These are phyloP conservation scores for Solanum habrochaites DNA, from an alignment of 257 asterid genomes.

Conservation along the genomic window DNA sequence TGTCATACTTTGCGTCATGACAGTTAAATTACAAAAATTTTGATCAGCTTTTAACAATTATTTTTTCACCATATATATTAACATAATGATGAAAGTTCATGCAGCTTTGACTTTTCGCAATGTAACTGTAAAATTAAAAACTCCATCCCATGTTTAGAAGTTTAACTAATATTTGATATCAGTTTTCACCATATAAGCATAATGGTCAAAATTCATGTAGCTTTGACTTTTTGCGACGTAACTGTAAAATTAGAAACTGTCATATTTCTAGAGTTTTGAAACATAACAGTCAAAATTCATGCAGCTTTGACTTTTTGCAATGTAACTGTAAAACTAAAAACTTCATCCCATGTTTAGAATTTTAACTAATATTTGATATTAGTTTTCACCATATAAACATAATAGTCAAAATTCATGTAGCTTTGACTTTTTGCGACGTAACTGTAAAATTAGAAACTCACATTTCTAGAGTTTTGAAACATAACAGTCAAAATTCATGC, in stretches of 20 bases:
- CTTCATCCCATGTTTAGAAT: accelerated
- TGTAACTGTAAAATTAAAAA: too few relatives aligned
- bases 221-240: neutral
- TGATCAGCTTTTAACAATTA: too few relatives aligned
- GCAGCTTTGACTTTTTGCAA: too few relatives aligned
- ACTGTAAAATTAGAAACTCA: neutral
- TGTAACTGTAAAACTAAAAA: too few relatives aligned
- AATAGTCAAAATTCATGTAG: neutral
- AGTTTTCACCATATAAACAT: too few relatives aligned
- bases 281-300: neutral
- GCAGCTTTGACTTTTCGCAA: too few relatives aligned
- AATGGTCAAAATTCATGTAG: neutral
- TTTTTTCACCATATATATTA: too few relatives aligned
- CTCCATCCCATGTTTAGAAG: accelerated
- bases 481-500: neutral
- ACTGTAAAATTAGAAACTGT: neutral
- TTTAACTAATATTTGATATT: neutral
- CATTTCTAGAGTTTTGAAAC: too few relatives aligned
- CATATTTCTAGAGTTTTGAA: too few relatives aligned
- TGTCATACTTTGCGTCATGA: too few relatives aligned
- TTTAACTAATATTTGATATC: neutral
- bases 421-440: neutral
- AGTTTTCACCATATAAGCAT: too few relatives aligned
- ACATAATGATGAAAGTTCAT: neutral
- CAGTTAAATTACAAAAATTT: too few relatives aligned